These are phyloP conservation scores for Phialocephala subalpina DNA, from an alignment of 2,329 filamentous ascomycete genomes.

Conservation along the genomic window DNA sequence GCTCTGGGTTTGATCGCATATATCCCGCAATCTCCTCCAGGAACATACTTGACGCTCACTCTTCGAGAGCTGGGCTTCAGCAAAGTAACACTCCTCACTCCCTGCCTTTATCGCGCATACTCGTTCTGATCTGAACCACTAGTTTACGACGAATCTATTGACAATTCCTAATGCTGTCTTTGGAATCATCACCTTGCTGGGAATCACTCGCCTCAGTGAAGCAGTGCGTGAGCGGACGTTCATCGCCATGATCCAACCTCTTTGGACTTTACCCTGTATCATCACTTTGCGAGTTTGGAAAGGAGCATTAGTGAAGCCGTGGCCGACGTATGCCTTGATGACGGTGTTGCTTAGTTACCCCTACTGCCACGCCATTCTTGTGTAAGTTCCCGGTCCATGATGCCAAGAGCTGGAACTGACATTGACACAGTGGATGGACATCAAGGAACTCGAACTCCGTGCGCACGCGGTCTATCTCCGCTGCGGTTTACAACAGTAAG, in stretches of 20 bases:
- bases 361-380: constrained; percentile 42
- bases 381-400: constrained; percentile 3
- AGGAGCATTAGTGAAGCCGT: constrained; percentile 39
- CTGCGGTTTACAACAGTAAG: constrained; percentile 64
- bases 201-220: constrained; percentile 46
- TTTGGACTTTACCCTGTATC: constrained; percentile 52
- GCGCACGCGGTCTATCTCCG: constrained; percentile 67
- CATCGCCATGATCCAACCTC: constrained; percentile 44
- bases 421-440: constrained; percentile 48
- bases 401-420: neutral
- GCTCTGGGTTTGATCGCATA: constrained; percentile 55
- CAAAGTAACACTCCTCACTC: constrained; percentile 17
- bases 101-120: neutral
- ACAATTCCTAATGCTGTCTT: constrained; percentile 54
- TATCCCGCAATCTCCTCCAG: constrained; percentile 57
- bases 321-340: constrained; percentile 48
- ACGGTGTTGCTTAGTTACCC: constrained; percentile 41
- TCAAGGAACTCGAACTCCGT: constrained; percentile 68
- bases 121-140: constrained; percentile 8
- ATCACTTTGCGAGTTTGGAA: constrained; percentile 45
- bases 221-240: constrained; percentile 49
- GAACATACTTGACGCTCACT: constrained; percentile 62
- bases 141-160: constrained; percentile 55
- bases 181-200: constrained; percentile 50
- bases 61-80: constrained; percentile 46